Evolutionary conservation across 345 rosid genomes (phyloP).

Genomic region (rapeseed (Brassica napus)): Da-Ae NC_063436.1:8560501-8561000

Average conservation of each 20-base stretch:
- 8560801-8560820: too few species aligned
- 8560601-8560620: too few species aligned
- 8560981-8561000: too few species aligned
- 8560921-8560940: constrained; percentile 75
- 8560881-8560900: constrained; percentile 89
- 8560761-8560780: constrained; percentile 81
- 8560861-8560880: constrained; percentile 64
- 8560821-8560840: constrained; percentile 93
- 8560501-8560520: too few species aligned
- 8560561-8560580: too few species aligned
- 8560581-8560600: too few species aligned
- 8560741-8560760: constrained; percentile 91
- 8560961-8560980: too few species aligned
- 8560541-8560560: too few species aligned
- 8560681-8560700: constrained; percentile 73
- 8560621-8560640: constrained; percentile 83
- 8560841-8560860: constrained; percentile 83
- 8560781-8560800: constrained; percentile 77
- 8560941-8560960: constrained; percentile 82
- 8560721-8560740: constrained; percentile 94
- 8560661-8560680: constrained; percentile 71
- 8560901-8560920: constrained; percentile 70
- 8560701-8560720: constrained; percentile 72
- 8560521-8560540: too few species aligned
- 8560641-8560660: constrained; percentile 66